A percentile compares a stretch with the other conserved stretches of the same genome.
Conservation (phyloP, 2,329 filamentous ascomycete genomes). For the Teratosphaeria destructans region DNA sequence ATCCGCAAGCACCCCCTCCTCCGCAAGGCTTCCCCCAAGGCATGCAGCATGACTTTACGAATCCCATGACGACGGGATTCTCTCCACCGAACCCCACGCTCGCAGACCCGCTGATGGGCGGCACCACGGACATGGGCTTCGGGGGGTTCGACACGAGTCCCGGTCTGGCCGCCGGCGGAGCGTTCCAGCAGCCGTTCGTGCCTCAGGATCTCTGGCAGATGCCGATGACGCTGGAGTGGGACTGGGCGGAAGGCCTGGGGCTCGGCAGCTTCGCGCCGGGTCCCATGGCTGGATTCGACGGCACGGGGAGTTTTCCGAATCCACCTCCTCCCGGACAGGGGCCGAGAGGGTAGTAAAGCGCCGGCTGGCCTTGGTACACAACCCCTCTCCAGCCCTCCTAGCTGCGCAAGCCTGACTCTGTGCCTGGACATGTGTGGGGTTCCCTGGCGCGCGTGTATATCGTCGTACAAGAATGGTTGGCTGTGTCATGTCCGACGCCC, state of each 20-base stretch:
- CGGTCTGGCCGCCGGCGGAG: slow-evolving; percentile 4
- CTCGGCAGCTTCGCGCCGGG: slow-evolving; percentile 22
- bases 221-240: slow-evolving; percentile 94
- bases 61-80: neutral
- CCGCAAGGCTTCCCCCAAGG: slow-evolving; percentile 1
- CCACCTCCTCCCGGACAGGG: neutral
- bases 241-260: slow-evolving; percentile 47
- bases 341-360: neutral
- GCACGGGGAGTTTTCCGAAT: neutral
- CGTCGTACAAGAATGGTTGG: neutral
- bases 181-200: slow-evolving; percentile 76
- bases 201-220: slow-evolving; percentile 91
- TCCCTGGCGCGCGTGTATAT: neutral
- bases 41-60: neutral
- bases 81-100: neutral
- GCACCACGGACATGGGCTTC: neutral
- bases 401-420: too few relatives aligned
- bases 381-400: neutral
- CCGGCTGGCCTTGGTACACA: neutral
- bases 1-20: neutral
- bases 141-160: neutral
- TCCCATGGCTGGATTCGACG: slow-evolving; percentile 1
- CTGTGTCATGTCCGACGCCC: neutral
- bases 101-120: neutral
- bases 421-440: too few relatives aligned